phyloP scores from a whole-genome alignment of 1,284 basidiomycete species.

The Tilletia setariae region DNA sequence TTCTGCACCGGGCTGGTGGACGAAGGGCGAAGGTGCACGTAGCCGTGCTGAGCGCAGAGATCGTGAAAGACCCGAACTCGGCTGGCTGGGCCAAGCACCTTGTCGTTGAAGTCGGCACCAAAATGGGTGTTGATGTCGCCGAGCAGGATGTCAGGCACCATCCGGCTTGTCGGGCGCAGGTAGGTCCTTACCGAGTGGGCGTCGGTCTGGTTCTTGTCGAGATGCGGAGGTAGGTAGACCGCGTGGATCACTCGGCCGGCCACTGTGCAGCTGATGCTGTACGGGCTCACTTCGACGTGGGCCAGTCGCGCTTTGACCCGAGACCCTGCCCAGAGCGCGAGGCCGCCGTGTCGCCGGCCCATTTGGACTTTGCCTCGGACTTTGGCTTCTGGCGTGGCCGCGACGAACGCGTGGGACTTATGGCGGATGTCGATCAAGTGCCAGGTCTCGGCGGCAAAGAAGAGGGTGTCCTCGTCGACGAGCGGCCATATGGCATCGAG shows the following conservation, averaged over 20 bases:
- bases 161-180: background rate
- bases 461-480: background rate
- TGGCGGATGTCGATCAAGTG: background rate
- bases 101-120: background rate
- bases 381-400: background rate
- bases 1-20: background rate
- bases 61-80: background rate
- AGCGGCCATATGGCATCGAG: background rate
- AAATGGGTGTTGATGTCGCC: background rate
- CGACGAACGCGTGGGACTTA: background rate
- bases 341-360: background rate
- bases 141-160: conserved; percentile 4
- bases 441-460: background rate
- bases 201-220: background rate
- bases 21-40: background rate
- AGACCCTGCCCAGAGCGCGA: background rate
- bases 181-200: background rate
- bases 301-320: background rate
- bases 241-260: background rate
- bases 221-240: background rate
- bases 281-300: background rate
- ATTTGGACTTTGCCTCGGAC: background rate
- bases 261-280: background rate
- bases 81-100: background rate
- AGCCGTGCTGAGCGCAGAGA: background rate